Evolutionary conservation across 768 basidiomycete species (phyloP), one percentile per base, ranked within the genome.

Genomic region (Trametes meyenii): DNA sequence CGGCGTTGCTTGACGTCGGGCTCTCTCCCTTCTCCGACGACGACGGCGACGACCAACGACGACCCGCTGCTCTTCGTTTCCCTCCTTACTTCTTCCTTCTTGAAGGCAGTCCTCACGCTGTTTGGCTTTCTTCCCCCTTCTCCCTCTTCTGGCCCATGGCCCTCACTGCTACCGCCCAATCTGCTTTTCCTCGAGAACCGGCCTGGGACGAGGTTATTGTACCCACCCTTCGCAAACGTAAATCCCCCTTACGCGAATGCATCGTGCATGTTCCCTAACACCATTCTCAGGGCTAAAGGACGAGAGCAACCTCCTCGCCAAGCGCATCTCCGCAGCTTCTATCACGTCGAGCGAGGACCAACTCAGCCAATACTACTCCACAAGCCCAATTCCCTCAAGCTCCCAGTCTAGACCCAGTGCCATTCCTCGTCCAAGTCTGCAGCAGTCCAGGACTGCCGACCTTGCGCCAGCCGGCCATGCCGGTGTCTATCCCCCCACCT

Each of bases 131-230:
- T 55, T 57, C 57, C 50, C 39, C 23, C 58, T 49, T 62, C 63
- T 60, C 55, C 55, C 14, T n/a, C 36, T 13, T 51, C 60, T 66
- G 45, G 60, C 62, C 66, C 51, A 79, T 81, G 80, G 77, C 80
- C 55, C 62, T 81, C 70, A 76, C 78, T 42, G 78, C 77, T 43
- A 75, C 70, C 21, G 71, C 76, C 38, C 76, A 76, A 64, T 77
- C 73, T 23, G 71, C 71, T 63, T 75, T 71, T 68, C 74, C 64
- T 60, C 72, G 68, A 48, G 73, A 69, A 44, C 83, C 87, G 51
- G 80, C 84, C 39, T 93, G 90, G 90, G 91, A 92, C 73, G 90
- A 91, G 70, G 84, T 84, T 38, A 90, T 93, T 58, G 92, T 93
- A 33, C 92, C 91, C 56, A 81, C 88, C 42, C 79, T 93, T 39